Evolutionary conservation across 2,329 filamentous ascomycete species (phyloP).

Genomic region (Penicillium occitanis): DNA sequence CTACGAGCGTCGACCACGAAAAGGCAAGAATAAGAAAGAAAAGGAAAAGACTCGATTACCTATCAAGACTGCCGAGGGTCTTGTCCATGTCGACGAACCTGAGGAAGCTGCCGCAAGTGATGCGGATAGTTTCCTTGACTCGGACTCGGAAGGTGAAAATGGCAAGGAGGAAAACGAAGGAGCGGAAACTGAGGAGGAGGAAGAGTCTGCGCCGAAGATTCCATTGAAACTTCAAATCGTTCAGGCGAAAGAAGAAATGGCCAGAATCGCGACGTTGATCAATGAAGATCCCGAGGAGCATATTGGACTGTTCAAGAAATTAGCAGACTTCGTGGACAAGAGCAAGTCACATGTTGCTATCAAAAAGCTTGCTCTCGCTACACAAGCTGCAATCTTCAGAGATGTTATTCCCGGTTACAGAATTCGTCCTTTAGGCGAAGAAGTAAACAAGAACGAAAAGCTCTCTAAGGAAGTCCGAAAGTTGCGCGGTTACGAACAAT

Average conservation of each 20-base stretch:
- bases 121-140: constrained; percentile 64
- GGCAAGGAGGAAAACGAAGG: constrained; percentile 54
- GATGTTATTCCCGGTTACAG: constrained; percentile 95
- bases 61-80: constrained; percentile 80
- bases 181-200: constrained; percentile 50
- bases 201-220: constrained; percentile 58
- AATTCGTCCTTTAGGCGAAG: constrained; percentile 78
- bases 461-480: constrained; percentile 88
- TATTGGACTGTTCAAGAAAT: constrained; percentile 70
- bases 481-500: constrained; percentile 81
- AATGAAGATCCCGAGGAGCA: constrained; percentile 95
- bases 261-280: constrained; percentile 73
- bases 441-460: constrained; percentile 69
- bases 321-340: constrained; percentile 68
- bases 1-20: constrained; percentile 78
- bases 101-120: constrained; percentile 50
- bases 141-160: constrained; percentile 40
- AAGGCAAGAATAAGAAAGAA: constrained; percentile 71
- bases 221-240: constrained; percentile 76
- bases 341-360: constrained; percentile 64
- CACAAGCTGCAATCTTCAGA: constrained; percentile 88
- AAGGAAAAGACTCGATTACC: constrained; percentile 75
- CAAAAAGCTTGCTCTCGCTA: constrained; percentile 80
- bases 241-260: constrained; percentile 88
- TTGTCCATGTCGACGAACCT: constrained; percentile 57